These are phyloP conservation scores for Monilinia fructicola DNA, from an alignment of 2,329 filamentous ascomycete species.

Conservation along the genomic window DNA sequence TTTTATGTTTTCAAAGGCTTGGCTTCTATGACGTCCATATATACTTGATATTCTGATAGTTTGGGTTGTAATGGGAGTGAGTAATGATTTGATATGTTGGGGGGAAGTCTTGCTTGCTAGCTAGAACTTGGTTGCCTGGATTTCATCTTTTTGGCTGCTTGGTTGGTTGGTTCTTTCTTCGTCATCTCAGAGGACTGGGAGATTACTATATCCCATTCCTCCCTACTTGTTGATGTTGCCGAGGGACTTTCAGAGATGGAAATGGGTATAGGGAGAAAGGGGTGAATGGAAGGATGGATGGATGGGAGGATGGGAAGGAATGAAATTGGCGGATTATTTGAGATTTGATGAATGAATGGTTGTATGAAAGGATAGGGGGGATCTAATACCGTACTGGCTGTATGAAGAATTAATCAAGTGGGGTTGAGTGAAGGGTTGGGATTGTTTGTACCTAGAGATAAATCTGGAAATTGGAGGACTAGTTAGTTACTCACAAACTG, in stretches of 20 bases:
- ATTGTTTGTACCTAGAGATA: too few species aligned
- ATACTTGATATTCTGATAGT: slow-evolving; percentile 11
- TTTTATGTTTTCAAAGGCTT: slow-evolving; percentile 15
- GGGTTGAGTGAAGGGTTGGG: too few species aligned
- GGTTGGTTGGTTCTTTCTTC: slow-evolving; percentile 5
- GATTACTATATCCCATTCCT: background rate
- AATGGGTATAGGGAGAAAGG: background rate
- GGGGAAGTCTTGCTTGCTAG: slow-evolving; percentile 7
- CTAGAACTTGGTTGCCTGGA: slow-evolving; percentile 15
- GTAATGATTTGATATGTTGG: slow-evolving; percentile 1
- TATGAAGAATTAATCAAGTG: too few species aligned
- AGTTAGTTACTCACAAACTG: too few species aligned
- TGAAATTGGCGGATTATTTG: background rate
- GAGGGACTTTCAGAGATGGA: background rate
- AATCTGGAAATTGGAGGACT: too few species aligned
- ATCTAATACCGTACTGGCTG: too few species aligned
- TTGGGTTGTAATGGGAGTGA: slow-evolving; percentile 12
- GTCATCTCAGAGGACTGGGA: background rate
- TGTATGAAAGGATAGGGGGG: too few species aligned
- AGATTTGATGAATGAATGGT: too few species aligned
- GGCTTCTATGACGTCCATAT: slow-evolving; percentile 18
- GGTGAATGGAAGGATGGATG: background rate
- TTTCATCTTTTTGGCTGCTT: slow-evolving; percentile 7
- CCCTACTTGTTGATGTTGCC: background rate
- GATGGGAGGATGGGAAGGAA: background rate